Evolutionary conservation across 306 rosid genomes (phyloP).

Genomic region (Corylus heterophylla): DNA sequence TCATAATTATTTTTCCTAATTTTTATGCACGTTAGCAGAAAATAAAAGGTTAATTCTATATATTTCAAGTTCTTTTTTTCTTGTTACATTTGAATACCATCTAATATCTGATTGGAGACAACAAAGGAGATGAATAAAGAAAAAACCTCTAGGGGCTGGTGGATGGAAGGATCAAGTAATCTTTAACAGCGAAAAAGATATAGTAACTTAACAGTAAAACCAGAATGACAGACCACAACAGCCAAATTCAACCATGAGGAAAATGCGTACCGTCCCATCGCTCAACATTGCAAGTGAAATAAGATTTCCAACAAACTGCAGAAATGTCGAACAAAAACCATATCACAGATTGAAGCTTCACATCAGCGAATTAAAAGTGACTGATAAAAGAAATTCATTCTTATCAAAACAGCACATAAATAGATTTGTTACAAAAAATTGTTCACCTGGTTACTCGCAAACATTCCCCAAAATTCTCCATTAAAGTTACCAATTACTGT

Average conservation of each 20-base stretch:
- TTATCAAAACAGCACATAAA: slow-evolving; percentile 8
- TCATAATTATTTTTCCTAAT: not conserved
- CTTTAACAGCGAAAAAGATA: not conserved
- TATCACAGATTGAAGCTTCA: slow-evolving; percentile 7
- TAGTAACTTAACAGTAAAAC: not conserved
- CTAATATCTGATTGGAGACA: not conserved
- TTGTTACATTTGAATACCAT: not conserved
- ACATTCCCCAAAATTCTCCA: slow-evolving; percentile 90
- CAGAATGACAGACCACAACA: not conserved
- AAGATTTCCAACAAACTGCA: slow-evolving; percentile 94
- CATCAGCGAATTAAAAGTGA: slow-evolving; percentile 8
- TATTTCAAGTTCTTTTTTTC: not conserved
- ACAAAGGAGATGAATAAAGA: not conserved
- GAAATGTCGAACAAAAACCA: not conserved
- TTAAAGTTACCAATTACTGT: slow-evolving; percentile 85
- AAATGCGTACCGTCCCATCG: slow-evolving; percentile 56
- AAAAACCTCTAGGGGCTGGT: not conserved
- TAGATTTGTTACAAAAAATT: not conserved
- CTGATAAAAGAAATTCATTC: not conserved
- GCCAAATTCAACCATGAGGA: slow-evolving; percentile 23
- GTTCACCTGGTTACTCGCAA: slow-evolving; percentile 81
- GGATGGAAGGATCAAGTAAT: not conserved
- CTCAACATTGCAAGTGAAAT: slow-evolving; percentile 67
- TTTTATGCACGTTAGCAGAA: no score
- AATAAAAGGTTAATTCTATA: not conserved